A percentile compares a stretch with the other conserved stretches of the same genome.
Conservation (phyloP, 768 basidiomycete species). For the Boletales sp. region DNA sequence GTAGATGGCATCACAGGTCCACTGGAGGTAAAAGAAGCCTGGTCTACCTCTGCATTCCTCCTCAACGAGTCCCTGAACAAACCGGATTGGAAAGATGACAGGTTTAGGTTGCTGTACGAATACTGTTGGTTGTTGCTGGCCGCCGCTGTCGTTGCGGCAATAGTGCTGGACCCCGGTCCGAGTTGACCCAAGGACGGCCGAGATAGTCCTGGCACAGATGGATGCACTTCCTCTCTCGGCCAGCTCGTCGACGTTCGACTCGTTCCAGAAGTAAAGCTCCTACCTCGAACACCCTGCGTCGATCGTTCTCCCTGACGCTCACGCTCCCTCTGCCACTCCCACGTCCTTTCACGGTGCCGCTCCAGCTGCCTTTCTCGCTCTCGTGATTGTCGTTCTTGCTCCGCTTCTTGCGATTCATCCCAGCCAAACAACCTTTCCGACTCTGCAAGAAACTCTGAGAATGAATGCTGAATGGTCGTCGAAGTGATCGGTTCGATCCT, state of each 20-base stretch:
- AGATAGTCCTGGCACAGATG: neutral
- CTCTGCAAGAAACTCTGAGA: conserved; percentile 23
- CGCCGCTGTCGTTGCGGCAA: neutral
- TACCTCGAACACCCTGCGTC: conserved; percentile 13
- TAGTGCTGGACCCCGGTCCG: conserved; percentile 1
- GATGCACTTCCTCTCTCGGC: conserved; percentile 15
- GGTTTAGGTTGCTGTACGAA: conserved; percentile 29
- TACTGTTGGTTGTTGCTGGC: conserved; percentile 17
- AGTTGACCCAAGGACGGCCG: conserved; percentile 9
- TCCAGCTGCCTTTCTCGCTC: conserved; percentile 9
- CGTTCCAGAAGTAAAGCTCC: conserved; percentile 11
- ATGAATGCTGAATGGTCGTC: conserved; percentile 15
- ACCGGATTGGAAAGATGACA: conserved; percentile 30
- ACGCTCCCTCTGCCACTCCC: conserved; percentile 20
- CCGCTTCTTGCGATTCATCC: conserved; percentile 12
- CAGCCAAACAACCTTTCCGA: conserved; percentile 15
- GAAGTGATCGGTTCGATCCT: conserved; percentile 7
- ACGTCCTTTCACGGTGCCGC: conserved; percentile 12
- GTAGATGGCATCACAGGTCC: conserved; percentile 1
- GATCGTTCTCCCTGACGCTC: conserved; percentile 16
- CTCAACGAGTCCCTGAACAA: conserved; percentile 31
- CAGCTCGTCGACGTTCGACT: conserved; percentile 14
- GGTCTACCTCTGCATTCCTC: conserved; percentile 24
- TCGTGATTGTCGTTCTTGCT: conserved; percentile 5
- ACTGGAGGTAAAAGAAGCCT: conserved; percentile 11